Base-by-base conservation (phyloP, 352 stramenopile species). In the Pythium phragmiticola region DNA sequence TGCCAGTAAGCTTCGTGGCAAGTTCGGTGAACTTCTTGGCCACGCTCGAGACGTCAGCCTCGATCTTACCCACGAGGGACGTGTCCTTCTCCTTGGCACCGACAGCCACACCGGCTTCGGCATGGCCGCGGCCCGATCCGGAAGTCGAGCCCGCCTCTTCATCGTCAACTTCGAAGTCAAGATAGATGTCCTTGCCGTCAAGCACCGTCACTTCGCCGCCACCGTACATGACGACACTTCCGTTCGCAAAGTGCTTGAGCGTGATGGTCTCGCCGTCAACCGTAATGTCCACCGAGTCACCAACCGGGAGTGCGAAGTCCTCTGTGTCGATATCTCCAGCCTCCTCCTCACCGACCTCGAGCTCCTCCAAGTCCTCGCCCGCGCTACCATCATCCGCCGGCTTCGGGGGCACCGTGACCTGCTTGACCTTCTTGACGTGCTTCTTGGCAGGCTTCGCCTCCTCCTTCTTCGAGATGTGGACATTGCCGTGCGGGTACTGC, bases 401-500 rank as follows among this genome's bases (percentile, higher is more conserved):
- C 60, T 54, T 49, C 41, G 53, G 45, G 2, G 39, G 11, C 11
- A 21, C 49, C 13, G 33, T 51, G 41, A 58, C 56, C 28, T 63
- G 50, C 36, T 54, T 37, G 33, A 58, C 46, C 36, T 66, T 66
- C 56, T 66, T 60, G 37, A 51, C 39, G 12, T 57, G 36, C 33
- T 64, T 57, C 52, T 67, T 61, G 28, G 33, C 57, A 7, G 36
- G 53, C 66, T 66, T 57, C 49, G 56, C 30, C 57, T 61, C 50
- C 55, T 62, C 55, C 64, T 71, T 71, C 13, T 28, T 55, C 16
- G 62, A 71, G 14, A 80, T 78, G 37, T 73, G 80, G 51, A 88
- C 78, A 16, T 63, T 73, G 45, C 78, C 81, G 47, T 83, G 77
- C 1, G 77, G 58, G 70, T 88, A 88, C 57, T 79, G 71, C 43